phyloP scores from a whole-genome alignment of 2,329 filamentous ascomycete genomes.

The Botrytis squamosa region DNA sequence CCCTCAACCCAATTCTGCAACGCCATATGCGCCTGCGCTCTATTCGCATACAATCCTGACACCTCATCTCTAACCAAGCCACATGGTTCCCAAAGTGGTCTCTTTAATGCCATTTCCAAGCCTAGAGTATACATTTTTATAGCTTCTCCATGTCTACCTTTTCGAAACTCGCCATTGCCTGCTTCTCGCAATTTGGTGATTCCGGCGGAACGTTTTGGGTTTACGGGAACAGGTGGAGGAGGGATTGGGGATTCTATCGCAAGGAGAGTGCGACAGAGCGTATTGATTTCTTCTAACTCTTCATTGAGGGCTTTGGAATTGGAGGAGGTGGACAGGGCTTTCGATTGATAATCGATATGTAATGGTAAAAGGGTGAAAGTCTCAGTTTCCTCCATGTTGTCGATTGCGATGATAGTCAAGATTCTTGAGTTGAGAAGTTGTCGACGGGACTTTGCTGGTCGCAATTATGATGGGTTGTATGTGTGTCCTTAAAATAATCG shows the following conservation, averaged over 20 bases:
- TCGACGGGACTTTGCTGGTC: background rate
- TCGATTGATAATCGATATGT: constrained; percentile 76
- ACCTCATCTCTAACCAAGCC: constrained; percentile 84
- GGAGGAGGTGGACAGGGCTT: constrained; percentile 60
- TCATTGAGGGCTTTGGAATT: constrained; percentile 53
- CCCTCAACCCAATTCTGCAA: constrained; percentile 80
- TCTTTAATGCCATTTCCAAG: constrained; percentile 79
- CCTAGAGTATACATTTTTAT: constrained; percentile 81
- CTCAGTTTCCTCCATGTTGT: constrained; percentile 58
- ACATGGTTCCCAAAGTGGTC: constrained; percentile 85
- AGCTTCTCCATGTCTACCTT: constrained; percentile 71
- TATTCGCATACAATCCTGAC: constrained; percentile 75
- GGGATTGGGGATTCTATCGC: constrained; percentile 64
- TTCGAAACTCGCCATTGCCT: constrained; percentile 80
- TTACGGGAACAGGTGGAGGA: constrained; percentile 84
- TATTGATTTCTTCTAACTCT: constrained; percentile 74
- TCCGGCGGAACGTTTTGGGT: constrained; percentile 85
- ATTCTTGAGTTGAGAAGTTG: background rate
- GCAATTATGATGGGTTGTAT: background rate
- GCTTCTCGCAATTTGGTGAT: constrained; percentile 88
- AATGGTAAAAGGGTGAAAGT: constrained; percentile 83
- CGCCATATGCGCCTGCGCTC: constrained; percentile 87
- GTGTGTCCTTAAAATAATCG: constrained; percentile 1
- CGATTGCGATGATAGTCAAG: background rate
- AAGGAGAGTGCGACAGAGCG: constrained; percentile 73